Percentiles rank a stretch among this genome's conserved stretches.
Conservation (phyloP, 2,329 filamentous ascomycete species). For the Metarhizium album region DNA sequence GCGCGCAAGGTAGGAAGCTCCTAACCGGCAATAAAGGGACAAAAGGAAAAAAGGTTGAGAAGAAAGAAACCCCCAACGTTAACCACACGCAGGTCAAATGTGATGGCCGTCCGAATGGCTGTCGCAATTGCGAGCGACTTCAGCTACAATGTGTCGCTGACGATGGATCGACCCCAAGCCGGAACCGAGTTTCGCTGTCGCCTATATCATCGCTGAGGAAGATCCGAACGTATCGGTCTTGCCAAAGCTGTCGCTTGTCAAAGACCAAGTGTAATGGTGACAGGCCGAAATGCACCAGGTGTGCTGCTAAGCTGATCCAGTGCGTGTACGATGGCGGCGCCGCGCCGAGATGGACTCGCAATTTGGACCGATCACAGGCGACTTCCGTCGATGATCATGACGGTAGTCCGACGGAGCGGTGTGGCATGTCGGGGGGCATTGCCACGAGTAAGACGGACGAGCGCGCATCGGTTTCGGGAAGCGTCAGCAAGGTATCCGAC, state of each 20-base stretch:
- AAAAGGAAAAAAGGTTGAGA: neutral
- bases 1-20: conserved; percentile 25
- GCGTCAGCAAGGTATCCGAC: neutral
- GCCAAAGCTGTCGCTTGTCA: conserved; percentile 27
- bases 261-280: conserved; percentile 33
- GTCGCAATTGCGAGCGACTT: conserved; percentile 31
- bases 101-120: conserved; percentile 30
- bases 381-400: conserved; percentile 1
- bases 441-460: neutral
- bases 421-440: neutral
- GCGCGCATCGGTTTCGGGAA: neutral
- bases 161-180: conserved; percentile 18
- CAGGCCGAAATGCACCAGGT: conserved; percentile 27
- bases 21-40: neutral
- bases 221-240: conserved; percentile 30
- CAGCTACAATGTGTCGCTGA: conserved; percentile 30
- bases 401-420: neutral
- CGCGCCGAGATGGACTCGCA: conserved; percentile 26
- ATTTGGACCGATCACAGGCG: conserved; percentile 14
- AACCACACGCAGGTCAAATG: conserved; percentile 25
- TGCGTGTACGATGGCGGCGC: conserved; percentile 29
- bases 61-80: neutral
- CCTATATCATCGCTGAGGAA: conserved; percentile 23
- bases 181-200: conserved; percentile 15
- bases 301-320: conserved; percentile 21